Conservation (phyloP, 1,139 yeast species). For the Wickerhamomyces sp. region DNA sequence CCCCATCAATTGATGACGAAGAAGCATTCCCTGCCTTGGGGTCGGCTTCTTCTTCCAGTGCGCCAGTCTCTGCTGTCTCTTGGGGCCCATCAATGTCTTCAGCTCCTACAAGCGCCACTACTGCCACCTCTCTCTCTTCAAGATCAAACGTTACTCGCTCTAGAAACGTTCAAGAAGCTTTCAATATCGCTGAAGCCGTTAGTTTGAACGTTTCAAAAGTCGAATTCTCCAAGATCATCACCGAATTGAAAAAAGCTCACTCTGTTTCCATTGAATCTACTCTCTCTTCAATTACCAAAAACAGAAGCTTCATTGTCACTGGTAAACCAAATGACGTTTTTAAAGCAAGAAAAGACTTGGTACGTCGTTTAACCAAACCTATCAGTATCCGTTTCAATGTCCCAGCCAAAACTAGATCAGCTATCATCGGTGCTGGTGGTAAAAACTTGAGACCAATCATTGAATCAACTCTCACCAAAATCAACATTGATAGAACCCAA, state of each 20-base stretch:
- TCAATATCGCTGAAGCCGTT: conserved; percentile 63
- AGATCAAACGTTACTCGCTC: conserved; percentile 28
- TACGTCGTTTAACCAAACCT: conserved; percentile 76
- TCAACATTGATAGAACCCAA: conserved; percentile 51
- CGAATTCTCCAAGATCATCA: conserved; percentile 62
- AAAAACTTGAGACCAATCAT: conserved; percentile 75
- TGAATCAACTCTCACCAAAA: conserved; percentile 63
- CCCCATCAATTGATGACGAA: conserved; percentile 37
- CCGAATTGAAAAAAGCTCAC: conserved; percentile 55
- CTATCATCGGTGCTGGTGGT: conserved; percentile 89
- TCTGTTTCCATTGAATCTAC: conserved; percentile 80
- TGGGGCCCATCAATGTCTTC: conserved; percentile 46
- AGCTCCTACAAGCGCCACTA: conserved; percentile 30
- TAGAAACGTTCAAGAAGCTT: conserved; percentile 64
- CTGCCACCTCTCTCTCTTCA: conserved; percentile 24
- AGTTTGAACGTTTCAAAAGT: conserved; percentile 60
- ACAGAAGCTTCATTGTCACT: conserved; percentile 79
- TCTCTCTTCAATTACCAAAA: conserved; percentile 68
- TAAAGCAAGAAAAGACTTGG: conserved; percentile 70
- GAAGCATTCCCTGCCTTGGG: conserved; percentile 75
- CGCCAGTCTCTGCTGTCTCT: conserved; percentile 28
- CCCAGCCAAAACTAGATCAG: conserved; percentile 76
- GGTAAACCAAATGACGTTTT: conserved; percentile 71
- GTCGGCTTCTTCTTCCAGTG: conserved; percentile 27
- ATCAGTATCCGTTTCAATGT: conserved; percentile 56